Percentiles rank a stretch among this genome's conserved stretches.
Conservation (phyloP, 140 eudicot species). For the Stevia rebaudiana region DNA sequence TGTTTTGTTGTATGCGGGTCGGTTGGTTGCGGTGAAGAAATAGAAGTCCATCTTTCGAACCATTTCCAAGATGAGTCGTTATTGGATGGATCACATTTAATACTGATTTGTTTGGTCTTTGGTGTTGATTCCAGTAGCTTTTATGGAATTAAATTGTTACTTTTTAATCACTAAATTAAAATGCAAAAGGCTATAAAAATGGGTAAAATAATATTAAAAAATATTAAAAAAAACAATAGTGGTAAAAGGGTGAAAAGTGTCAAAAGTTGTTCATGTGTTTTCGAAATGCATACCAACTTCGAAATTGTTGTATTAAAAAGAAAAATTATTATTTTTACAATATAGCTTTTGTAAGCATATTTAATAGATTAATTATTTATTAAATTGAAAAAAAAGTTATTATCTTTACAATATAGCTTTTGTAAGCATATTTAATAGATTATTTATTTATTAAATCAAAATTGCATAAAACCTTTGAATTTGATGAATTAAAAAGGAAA, state of each 20-base stretch:
- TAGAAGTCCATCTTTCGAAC: conserved; percentile 80
- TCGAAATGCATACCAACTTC: background rate
- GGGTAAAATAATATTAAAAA: too few species aligned
- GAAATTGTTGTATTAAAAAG: background rate
- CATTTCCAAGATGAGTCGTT: conserved; percentile 74
- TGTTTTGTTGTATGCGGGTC: conserved; percentile 21
- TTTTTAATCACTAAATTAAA: background rate
- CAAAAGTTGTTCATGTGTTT: background rate
- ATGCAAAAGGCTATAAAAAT: background rate
- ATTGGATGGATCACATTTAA: conserved; percentile 56
- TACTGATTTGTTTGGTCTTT: conserved; percentile 45
- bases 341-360: background rate
- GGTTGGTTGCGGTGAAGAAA: conserved; percentile 37
- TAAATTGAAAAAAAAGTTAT: background rate
- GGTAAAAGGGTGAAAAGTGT: too few species aligned
- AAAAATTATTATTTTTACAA: background rate
- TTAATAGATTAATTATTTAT: background rate
- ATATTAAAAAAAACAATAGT: too few species aligned
- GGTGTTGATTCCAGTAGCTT: conserved; percentile 72
- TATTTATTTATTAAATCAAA: background rate
- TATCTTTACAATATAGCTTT: background rate
- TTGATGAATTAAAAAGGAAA: background rate
- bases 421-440: background rate
- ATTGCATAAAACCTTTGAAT: background rate
- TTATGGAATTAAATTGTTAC: conserved; percentile 1